Conservation (phyloP, 345 rosid species). For the Anacardium occidentale region DNA sequence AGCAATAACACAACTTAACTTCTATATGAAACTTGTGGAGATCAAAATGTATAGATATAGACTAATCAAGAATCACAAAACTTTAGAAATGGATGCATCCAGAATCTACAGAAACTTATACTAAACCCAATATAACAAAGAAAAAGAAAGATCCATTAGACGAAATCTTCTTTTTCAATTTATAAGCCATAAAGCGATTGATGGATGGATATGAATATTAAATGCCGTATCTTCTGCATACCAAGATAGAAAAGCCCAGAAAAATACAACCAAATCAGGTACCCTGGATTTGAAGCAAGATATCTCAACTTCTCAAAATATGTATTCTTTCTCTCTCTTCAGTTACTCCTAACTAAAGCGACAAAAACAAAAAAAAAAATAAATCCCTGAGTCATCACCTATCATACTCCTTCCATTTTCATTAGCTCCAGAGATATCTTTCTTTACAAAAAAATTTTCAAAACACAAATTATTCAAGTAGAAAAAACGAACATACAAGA, state of each 20-base stretch:
- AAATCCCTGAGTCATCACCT: constrained; percentile 18
- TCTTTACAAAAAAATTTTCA: not conserved
- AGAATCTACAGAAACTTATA: constrained; percentile 21
- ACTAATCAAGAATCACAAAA: not conserved
- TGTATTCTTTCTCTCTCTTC: constrained; percentile 24
- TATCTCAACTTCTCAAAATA: constrained; percentile 42
- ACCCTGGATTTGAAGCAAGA: constrained; percentile 51
- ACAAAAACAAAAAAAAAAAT: not conserved
- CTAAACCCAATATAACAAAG: not conserved
- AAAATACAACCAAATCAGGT: constrained; percentile 18
- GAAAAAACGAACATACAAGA: not conserved
- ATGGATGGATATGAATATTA: not conserved
- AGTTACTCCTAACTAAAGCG: constrained; percentile 23
- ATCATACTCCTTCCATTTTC: not conserved
- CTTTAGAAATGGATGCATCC: constrained; percentile 10
- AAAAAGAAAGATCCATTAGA: not conserved
- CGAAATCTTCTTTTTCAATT: constrained; percentile 1
- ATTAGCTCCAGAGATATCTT: not conserved
- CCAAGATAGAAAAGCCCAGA: constrained; percentile 29
- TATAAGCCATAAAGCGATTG: not conserved
- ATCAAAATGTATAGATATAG: not conserved
- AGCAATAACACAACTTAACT: not conserved
- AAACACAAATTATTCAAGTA: not conserved
- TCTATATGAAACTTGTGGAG: not conserved
- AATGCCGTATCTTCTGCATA: not conserved